Base-by-base conservation (phyloP, 176 grass and related monocot genomes). In the Poa pratensis region DNA sequence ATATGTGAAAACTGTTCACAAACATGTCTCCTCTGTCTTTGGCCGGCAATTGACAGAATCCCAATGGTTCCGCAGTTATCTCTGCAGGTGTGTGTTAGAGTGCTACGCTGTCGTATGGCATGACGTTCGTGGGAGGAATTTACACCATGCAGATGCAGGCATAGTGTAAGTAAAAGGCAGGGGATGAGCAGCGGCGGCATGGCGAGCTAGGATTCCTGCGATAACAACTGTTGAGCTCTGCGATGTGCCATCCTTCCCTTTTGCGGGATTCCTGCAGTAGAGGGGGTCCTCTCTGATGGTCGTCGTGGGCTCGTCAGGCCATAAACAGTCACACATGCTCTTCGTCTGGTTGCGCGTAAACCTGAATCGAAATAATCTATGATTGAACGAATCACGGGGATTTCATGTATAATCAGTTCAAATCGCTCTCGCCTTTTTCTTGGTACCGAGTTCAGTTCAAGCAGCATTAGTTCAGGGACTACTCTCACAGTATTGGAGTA, bases 11-110 rank as follows among this genome's bases (percentile, higher is more conserved):
- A 30, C 32, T 43, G 5, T 55, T 63, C 6, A 19, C 9, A 27
- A 9, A 26, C 76, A 30, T 75, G 69, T 52, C 26, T 66, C 24
- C 5, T 2, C 34, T 50, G 14, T 14, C 59, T 67, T n/a, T n/a
- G n/a, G n/a, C n/a, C n/a, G 48, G 54, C 85, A 30, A 18, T 27
- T 63, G 67, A 75, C 58, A 64, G 49, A 54, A 3, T 68, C 43
- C 57, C 39, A 76, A 57, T 57, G 63, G 63, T 23, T 39, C 23
- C 10, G 39, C 69, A 60, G 23, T 7, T 17, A 49, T 73, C 7
- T 27, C 53, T 27, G 23, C 46, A 64, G 34, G 4, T n/a, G 76
- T 20, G 42, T 10, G 48, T 50, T 16, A 0, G n/a, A n/a, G n/a
- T n/a, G 34, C 48, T 40, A n/a, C n/a, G n/a, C n/a, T n/a, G 9